Base-by-base conservation (phyloP, 129 eudicot species). In the Chrysanthemum lavandulifolium region DNA sequence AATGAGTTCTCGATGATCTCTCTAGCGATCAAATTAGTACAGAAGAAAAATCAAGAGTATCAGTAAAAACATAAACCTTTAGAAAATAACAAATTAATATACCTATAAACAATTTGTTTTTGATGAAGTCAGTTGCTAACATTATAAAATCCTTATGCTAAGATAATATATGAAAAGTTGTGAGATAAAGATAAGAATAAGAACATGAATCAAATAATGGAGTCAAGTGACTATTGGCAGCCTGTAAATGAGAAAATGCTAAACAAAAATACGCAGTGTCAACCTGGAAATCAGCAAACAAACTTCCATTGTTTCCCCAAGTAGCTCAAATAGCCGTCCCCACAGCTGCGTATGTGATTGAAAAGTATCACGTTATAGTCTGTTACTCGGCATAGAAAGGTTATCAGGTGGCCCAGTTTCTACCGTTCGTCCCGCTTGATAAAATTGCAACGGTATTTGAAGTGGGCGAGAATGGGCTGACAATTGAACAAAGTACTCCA, bases 371-470 rank as follows among this genome's bases (percentile, higher is more conserved):
- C 23, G 68, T 76, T 13, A 27, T 51, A 0, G 88, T 93, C 40
- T 55, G 68, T 11, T 73, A 19, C 25, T 33, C 86, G 23, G 88
- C 88, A 3, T 88, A 87, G 54, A 86, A 64, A 43, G 98, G 96
- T 14, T 87, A 83, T 50, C 16, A 29, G 73, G 81, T 84, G 73
- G 84, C 96, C 8, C 67, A 45, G 49, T 89, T 78, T 73, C 57
- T 89, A 69, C 98, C 98, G 1, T 18, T 87, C 67, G 82, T 93
- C 51, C 96, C 98, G 1, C 31, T 87, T 4, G 96, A 93, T 78
- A 93, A 72, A 69, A 93, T 93, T 19, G 84, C 87, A 13, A 86
- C 87, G 77, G 84, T 78, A 13, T 84, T 89, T 27, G 43, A 78
- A 21, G 88, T 72, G 21, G 78, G 58, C 5, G 84, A 53, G 68